Percentiles rank a stretch among this genome's conserved stretches.
These are phyloP conservation scores for Arthroderma uncinatum DNA, from an alignment of 2,329 filamentous ascomycete species.

Conservation along the genomic window DNA sequence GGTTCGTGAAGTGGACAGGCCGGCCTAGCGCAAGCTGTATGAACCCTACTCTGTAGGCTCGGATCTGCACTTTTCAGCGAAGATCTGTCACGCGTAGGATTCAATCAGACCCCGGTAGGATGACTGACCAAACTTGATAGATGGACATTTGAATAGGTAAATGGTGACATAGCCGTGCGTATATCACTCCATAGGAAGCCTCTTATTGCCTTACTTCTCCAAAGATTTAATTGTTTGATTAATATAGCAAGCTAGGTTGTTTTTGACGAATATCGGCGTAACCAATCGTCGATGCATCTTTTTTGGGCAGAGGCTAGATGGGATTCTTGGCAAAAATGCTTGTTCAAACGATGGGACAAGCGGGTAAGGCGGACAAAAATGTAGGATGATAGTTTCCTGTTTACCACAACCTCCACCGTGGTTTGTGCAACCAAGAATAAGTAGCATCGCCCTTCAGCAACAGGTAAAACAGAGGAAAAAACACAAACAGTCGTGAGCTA, in stretches of 20 bases:
- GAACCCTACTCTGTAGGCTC: background rate
- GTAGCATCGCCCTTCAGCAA: too few relatives aligned
- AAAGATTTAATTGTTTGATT: background rate
- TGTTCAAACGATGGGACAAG: background rate
- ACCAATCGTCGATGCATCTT: background rate
- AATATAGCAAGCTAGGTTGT: background rate
- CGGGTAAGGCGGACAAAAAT: background rate
- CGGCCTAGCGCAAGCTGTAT: background rate
- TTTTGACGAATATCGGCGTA: background rate
- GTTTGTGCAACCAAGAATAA: background rate
- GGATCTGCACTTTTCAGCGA: background rate
- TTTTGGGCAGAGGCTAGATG: background rate
- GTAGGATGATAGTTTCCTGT: background rate
- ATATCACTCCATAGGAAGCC: background rate
- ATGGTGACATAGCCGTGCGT: background rate
- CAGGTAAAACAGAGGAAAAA: background rate
- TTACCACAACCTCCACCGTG: too few relatives aligned
- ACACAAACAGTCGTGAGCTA: background rate
- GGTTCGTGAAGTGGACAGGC: background rate
- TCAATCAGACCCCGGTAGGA: background rate
- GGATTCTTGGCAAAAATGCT: conserved; percentile 3
- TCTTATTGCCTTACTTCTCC: background rate
- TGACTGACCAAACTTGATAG: background rate
- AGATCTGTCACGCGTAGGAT: background rate
- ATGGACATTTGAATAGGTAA: background rate